A percentile compares a stretch with the other conserved stretches of the same genome.
Conservation (phyloP, 805 yeast genomes). For the Lipomyces chichibuensis region DNA sequence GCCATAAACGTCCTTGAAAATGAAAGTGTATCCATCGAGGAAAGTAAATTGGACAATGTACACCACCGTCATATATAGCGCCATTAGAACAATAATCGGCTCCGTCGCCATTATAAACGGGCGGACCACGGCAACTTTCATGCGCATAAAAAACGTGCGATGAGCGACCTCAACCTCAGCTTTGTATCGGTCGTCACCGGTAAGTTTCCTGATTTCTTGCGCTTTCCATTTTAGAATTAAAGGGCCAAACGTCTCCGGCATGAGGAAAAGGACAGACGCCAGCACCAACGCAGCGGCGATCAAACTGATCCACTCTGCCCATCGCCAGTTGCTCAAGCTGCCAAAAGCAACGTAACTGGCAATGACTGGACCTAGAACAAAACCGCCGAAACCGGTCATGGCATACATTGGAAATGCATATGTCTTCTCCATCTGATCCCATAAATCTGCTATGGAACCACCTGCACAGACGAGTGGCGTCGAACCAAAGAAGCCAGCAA, state of each 20-base stretch:
- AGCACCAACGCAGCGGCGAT: conserved; percentile 55
- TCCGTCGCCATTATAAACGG: conserved; percentile 57
- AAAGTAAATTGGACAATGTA: conserved; percentile 62
- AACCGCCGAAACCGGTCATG: conserved; percentile 54
- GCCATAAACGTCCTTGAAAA: conserved; percentile 54
- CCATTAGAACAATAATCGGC: conserved; percentile 58
- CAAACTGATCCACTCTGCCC: conserved; percentile 73
- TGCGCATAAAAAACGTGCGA: conserved; percentile 46
- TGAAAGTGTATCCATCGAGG: conserved; percentile 62
- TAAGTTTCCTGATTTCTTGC: conserved; percentile 53
- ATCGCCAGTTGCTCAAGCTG: conserved; percentile 70
- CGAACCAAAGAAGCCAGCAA: conserved; percentile 76
- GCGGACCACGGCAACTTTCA: conserved; percentile 55
- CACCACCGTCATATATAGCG: conserved; percentile 60
- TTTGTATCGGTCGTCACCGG: conserved; percentile 48
- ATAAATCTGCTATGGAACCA: conserved; percentile 78
- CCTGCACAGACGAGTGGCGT: conserved; percentile 87
- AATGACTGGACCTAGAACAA: conserved; percentile 68
- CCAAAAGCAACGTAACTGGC: conserved; percentile 63
- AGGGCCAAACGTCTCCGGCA: conserved; percentile 92
- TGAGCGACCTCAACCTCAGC: conserved; percentile 50
- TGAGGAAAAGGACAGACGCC: conserved; percentile 44
- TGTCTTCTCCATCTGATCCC: conserved; percentile 44
- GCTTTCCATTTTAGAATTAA: conserved; percentile 74
- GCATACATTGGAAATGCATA: conserved; percentile 34